Base-by-base conservation (phyloP, 805 yeast genomes). In the Candida maesae region DNA sequence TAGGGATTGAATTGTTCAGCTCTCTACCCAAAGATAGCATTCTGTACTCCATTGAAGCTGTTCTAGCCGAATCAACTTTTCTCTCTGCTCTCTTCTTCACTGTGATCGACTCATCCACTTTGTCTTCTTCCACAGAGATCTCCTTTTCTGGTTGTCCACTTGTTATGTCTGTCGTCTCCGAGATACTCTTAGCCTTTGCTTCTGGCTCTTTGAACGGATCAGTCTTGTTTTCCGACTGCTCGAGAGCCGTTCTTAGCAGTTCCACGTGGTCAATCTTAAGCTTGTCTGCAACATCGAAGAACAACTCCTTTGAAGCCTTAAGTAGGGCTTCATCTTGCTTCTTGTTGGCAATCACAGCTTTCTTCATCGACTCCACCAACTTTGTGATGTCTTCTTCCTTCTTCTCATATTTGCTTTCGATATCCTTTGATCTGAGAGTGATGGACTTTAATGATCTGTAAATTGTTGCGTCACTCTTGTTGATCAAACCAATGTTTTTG, bases 371-470 rank as follows among this genome's bases (percentile, higher is more conserved):
- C 4, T 70, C 55, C 39, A 80, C 57, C 11, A 71, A 65, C 8
- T 69, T 70, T 29, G 66, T 57, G 3, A 76, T 60, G 5, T 66
- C 56, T 28, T 64, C 65, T 52, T 76, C 75, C 55, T 72, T 73
- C 47, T 66, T 68, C 26, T 64, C 61, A 47, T 75, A 76, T 42
- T 73, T 63, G 31, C 60, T 61, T 45, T 78, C 83, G 58, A 79
- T 57, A 28, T 73, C 66, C 38, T 64, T 66, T 8, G 77, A 63
- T 49, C 72, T 73, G 45, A 67, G 66, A 10, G 69, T 60, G 42
- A 78, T 58, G 14, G 74, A 65, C 43, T 76, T 76, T 48, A 75
- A 62, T 18, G 74, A 63, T n/a, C 71, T 65, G 39, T 65, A 69
- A 14, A 78, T 61, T 45, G 73, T 78, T 21, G 71, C 67, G 40